Base-by-base conservation (phyloP, 139 green algal genomes). In the Trebouxia sp. region DNA sequence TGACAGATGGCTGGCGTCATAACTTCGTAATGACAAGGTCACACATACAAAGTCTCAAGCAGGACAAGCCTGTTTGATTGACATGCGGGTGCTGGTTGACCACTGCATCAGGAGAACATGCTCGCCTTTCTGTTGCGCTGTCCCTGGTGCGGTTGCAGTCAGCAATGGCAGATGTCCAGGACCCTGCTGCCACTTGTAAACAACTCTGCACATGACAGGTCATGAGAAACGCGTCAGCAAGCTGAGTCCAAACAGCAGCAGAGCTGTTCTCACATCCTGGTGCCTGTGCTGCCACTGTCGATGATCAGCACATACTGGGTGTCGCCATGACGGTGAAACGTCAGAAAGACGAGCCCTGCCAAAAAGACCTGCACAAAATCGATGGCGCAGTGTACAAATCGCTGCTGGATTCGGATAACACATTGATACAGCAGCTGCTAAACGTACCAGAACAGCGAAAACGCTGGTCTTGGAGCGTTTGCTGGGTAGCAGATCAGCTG, bases 281-380 rank as follows among this genome's bases (percentile, higher is more conserved):
- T 95, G 53, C 92, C 92, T 30, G 88, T 92, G 80, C 86, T 92
- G 14, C 92, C 92, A 30, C 83, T 83, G 53, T 95, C 92, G 5
- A 95, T 87, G 0, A 95, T 87, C 7, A 94, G 82, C 6, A 92
- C 76, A 66, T 90, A 85, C 22, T 38, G n/a, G 37, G 24, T 14
- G 8, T 72, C 62, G 15, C 20, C 15, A 35, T 35, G 42, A 35
- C 12, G 42, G 42, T 35, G 42, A 35, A 72, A 45, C 3, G 35
- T 45, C 5, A 72, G 35, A n/a, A 72, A 72, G 17, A 35, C 62
- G 10, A 72, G 20, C 26, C 62, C 62, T 72, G 62, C 62, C 28
- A 72, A 15, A 15, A 72, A 45, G 0, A 45, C 35, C 62, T 72
- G 32, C 32, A 6, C 4, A 53, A 26, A 5, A 1, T 53, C 47